Evolutionary conservation across 139 green algal species (phyloP).

Genomic region (Chlorella sp.): DNA sequence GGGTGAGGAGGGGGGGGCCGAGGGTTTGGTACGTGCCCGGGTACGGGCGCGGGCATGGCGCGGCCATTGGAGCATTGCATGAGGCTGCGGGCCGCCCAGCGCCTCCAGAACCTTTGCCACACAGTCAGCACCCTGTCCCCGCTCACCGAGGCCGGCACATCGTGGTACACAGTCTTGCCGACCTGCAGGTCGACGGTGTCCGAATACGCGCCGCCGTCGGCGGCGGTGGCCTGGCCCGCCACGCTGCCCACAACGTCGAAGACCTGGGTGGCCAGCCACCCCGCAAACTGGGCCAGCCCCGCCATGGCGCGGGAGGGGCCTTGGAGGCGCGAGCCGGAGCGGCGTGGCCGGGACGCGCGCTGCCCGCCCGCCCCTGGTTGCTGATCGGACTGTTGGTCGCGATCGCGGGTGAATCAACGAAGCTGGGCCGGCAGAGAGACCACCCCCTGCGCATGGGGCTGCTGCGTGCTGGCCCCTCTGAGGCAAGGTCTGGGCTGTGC

Average conservation of each 20-base stretch:
- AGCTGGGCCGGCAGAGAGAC: too few species aligned
- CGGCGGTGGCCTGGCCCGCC: not conserved
- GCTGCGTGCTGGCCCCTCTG: too few species aligned
- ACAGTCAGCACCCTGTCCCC: too few species aligned
- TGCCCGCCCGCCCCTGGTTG: too few species aligned
- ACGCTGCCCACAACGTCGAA: constrained; percentile 24
- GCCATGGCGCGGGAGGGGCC: not conserved
- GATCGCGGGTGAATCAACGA: too few species aligned
- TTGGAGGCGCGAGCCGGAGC: not conserved
- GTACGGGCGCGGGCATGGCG: not conserved
- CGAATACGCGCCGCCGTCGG: not conserved
- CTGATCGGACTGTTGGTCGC: too few species aligned
- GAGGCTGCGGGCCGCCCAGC: too few species aligned
- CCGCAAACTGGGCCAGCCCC: constrained; percentile 14
- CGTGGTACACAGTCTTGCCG: constrained; percentile 34
- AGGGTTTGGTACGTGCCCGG: too few species aligned
- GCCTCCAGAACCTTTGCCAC: too few species aligned
- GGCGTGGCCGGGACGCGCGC: not conserved
- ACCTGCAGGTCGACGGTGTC: constrained; percentile 21
- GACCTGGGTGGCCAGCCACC: constrained; percentile 32
- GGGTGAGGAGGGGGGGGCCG: not conserved
- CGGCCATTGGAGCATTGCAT: not conserved
- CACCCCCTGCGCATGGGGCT: too few species aligned
- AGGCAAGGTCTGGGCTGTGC: too few species aligned
- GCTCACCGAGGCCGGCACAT: constrained; percentile 31